A percentile compares a stretch with the other conserved stretches of the same genome.
Evolutionary conservation across 306 rosid genomes (phyloP).

Genomic region (Vachellia collinsii): DNA sequence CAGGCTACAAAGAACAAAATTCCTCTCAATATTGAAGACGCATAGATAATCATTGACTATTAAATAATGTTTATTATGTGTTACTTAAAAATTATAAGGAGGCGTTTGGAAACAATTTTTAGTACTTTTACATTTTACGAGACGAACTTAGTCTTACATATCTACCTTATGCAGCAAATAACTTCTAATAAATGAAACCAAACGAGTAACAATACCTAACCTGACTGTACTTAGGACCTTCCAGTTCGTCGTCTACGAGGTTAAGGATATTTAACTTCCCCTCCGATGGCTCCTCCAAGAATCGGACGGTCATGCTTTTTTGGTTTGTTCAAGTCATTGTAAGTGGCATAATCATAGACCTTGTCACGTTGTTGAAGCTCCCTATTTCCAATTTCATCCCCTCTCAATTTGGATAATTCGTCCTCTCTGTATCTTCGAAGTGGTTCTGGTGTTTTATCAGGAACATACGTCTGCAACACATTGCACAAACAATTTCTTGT

Average conservation of each 20-base stretch:
- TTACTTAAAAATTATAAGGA: too few relatives aligned
- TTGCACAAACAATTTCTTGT: neutral
- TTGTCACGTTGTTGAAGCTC: conserved; percentile 69
- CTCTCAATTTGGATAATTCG: conserved; percentile 63
- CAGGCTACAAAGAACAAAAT: too few relatives aligned
- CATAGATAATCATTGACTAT: too few relatives aligned
- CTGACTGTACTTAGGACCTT: conserved; percentile 43
- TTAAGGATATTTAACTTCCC: conserved; percentile 58
- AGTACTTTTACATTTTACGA: too few relatives aligned
- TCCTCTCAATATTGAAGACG: too few relatives aligned
- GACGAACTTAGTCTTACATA: too few relatives aligned
- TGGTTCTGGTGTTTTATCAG: conserved; percentile 23
- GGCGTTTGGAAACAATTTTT: too few relatives aligned
- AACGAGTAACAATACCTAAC: conserved; percentile 41
- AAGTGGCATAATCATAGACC: conserved; percentile 70
- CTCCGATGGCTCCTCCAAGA: conserved; percentile 80
- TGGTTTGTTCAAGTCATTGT: conserved; percentile 69
- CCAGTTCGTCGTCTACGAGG: conserved; percentile 83
- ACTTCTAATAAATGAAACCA: too few relatives aligned
- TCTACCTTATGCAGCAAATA: too few relatives aligned
- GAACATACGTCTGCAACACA: conserved; percentile 59
- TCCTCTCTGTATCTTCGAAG: conserved; percentile 56
- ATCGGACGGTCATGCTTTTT: conserved; percentile 49
- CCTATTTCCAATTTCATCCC: conserved; percentile 64
- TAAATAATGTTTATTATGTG: too few relatives aligned